phyloP scores from a whole-genome alignment of 306 rosid genomes.

The Sophora flavescens region DNA sequence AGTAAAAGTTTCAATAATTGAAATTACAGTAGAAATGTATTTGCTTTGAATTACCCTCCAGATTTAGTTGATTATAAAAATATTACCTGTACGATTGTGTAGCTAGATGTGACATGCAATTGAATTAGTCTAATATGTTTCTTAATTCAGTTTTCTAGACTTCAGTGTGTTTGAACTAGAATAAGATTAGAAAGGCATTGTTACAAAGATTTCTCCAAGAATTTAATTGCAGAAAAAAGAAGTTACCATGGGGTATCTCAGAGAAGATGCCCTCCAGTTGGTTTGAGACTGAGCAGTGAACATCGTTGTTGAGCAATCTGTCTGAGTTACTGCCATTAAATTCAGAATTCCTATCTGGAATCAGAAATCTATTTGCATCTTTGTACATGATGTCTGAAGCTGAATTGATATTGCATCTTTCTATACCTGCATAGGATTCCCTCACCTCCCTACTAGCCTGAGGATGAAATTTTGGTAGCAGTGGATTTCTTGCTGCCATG shows the following conservation, averaged over 20 bases:
- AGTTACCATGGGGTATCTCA: constrained; percentile 62
- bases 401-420: constrained; percentile 37
- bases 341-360: constrained; percentile 50
- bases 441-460: constrained; percentile 33
- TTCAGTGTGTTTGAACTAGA: constrained; percentile 32
- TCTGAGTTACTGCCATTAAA: constrained; percentile 45
- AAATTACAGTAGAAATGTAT: too few relatives aligned
- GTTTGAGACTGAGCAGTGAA: constrained; percentile 52
- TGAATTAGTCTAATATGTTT: constrained; percentile 16
- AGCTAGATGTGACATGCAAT: constrained; percentile 38
- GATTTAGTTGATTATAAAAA: constrained; percentile 6
- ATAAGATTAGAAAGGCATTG: constrained; percentile 26
- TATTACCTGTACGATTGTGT: background rate
- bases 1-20: background rate
- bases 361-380: constrained; percentile 42
- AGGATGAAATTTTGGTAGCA: constrained; percentile 48
- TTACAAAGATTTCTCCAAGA: constrained; percentile 23
- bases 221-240: constrained; percentile 26
- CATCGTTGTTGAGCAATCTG: constrained; percentile 50
- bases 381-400: constrained; percentile 36
- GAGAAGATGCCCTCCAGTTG: constrained; percentile 48
- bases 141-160: constrained; percentile 24
- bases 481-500: constrained; percentile 58
- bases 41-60: constrained; percentile 20
- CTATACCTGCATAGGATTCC: constrained; percentile 41